Base-by-base conservation (phyloP, 176 grass and related monocot species). In the Themeda triandra region DNA sequence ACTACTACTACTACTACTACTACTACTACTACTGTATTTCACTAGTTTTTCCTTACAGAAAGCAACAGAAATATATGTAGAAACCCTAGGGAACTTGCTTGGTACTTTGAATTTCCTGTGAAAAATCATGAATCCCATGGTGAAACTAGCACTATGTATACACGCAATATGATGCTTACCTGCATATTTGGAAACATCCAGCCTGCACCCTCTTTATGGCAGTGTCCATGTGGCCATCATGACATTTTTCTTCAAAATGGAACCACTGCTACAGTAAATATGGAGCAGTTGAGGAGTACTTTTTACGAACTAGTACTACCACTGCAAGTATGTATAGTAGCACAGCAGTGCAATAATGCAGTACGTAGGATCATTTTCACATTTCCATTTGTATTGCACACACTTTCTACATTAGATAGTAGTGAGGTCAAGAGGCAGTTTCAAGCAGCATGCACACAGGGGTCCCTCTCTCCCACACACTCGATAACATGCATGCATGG, bases 351-450 rank as follows among this genome's bases (percentile, higher is more conserved):
- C 39, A 59, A 30, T 76, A 63, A 58, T 65, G 81, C 62, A 59
- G 37, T 69, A 49, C 27, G 65, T 35, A 66, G 27, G 64, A 64
- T 77, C 40, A 10, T 76, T 71, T 89, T 82, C 71, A 82, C 63
- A 40, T 40, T 42, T 21, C 83, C 71, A 72, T 58, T 85, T 73
- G 56, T 73, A 10, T 73, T 27, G 2, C 13, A 10, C 73, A 42
- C 54, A 7, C 19, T 40, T 40, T 40, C 8, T 40, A 9, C 39
- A 90, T 45, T 78, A 73, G 5, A 63, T 28, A 59, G 56, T 59
- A 59, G 23, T 59, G 23, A 59, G n/a, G 54, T 58, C 9, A 54
- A 59, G 54, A 24, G 21, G 8, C 21, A 59, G 54, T 59, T 59
- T 59, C 21, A 58, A 58, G 53, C 53, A 58, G 53, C 1, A 10